Evolutionary conservation across 257 asterid species (phyloP), one percentile per base, ranked within the genome.

Genomic region (Solanum medicagineum): DNA sequence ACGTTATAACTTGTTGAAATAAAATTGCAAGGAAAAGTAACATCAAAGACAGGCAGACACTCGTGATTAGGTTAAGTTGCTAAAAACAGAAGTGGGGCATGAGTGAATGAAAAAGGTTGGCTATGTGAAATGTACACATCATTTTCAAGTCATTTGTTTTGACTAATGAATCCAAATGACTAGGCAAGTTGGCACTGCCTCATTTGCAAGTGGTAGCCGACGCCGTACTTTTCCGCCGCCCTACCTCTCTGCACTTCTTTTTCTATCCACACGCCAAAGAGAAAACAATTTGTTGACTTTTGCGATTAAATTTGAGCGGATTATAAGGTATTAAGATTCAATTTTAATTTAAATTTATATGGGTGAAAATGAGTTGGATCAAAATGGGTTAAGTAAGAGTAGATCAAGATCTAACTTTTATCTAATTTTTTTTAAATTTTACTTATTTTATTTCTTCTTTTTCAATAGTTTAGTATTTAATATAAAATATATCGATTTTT

Each of bases 191-290:
- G 83, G 83, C 83, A 49, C 1, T 15, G 49, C 6, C 63, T 26
- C 2, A 77, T 53, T 74, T 26, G 49, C 83, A 53, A 79, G 49
- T 79, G 40, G 83, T 17, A 16, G 45, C 82, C 62, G 62, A 24
- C 49, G 49, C 65, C 49, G 83, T 77, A 51, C 83, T 77, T 77
- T 77, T 77, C 26, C 83, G 83, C 83, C 83, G 65, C 65, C 83
- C 83, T 16, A 10, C 36, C 36, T 32, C 13, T 75, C 47, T 51
- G 26, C 17, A 0, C 17, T 26, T 47, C 22, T 13, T 75, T 47
- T 45, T 51, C 13, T n/a, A 4, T 4, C 32, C 42, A 4, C 42
- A 36, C 42, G 4, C 6, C 42, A 4, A 32, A 2, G 36, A 3
- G 36, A 32, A 32, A 32, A 32, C 36, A 2, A 36, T 32, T 32